Evolutionary conservation across 2,329 filamentous ascomycete species (phyloP).

Genomic region (Epichloe uncinata): DNA sequence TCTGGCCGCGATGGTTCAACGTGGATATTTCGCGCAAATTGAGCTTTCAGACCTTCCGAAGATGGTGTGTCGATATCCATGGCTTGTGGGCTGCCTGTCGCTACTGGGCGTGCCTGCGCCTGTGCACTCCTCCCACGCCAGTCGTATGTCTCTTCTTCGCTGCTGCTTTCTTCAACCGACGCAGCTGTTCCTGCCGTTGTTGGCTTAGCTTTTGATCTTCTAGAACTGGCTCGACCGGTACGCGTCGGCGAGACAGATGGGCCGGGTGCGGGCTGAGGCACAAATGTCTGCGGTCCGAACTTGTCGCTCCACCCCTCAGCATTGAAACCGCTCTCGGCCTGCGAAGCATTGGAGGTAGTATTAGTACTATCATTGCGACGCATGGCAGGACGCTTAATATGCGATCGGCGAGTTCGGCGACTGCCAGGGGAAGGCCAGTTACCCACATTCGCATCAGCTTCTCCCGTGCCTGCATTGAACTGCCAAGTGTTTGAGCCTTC

Average conservation of each 20-base stretch:
- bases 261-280: conserved; percentile 27
- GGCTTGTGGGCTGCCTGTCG: conserved; percentile 37
- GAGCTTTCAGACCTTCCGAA: conserved; percentile 11
- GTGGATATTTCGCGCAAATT: conserved; percentile 35
- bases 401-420: conserved; percentile 27
- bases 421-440: conserved; percentile 26
- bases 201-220: conserved; percentile 48
- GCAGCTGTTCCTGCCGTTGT: conserved; percentile 31
- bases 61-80: conserved; percentile 53
- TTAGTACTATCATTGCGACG: conserved; percentile 11
- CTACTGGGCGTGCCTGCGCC: conserved; percentile 10
- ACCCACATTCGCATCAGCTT: conserved; percentile 14
- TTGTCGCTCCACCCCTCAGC: conserved; percentile 40
- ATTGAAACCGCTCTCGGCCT: conserved; percentile 28
- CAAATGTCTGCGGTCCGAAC: conserved; percentile 42
- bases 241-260: conserved; percentile 32
- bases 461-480: conserved; percentile 36
- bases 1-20: conserved; percentile 46
- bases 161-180: conserved; percentile 34
- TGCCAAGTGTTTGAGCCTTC: conserved; percentile 32
- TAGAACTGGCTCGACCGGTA: conserved; percentile 32
- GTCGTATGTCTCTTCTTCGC: conserved; percentile 26
- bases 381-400: conserved; percentile 17
- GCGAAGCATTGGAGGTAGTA: conserved; percentile 11
- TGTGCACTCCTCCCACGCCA: conserved; percentile 23